Percentiles rank a stretch among this genome's conserved stretches.
These are phyloP conservation scores for Exobasidium rhododendri DNA, from an alignment of 1,284 basidiomycete species.

Conservation along the genomic window DNA sequence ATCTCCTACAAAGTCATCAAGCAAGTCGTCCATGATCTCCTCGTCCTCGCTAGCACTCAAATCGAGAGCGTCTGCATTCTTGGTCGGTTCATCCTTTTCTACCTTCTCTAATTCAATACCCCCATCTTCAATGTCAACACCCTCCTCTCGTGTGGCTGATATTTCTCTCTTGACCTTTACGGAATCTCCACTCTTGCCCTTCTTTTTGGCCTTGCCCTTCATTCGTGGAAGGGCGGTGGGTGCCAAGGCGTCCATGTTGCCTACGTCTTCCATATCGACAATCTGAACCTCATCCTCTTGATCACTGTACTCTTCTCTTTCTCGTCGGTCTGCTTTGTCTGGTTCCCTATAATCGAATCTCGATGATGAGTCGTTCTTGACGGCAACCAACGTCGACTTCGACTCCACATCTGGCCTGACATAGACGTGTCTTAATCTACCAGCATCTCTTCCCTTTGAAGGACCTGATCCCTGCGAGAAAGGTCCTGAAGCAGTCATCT, in stretches of 20 bases:
- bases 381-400: constrained; percentile 59
- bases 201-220: constrained; percentile 41
- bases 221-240: constrained; percentile 70
- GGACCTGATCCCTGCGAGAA: constrained; percentile 74
- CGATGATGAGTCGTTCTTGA: constrained; percentile 25
- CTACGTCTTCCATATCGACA: constrained; percentile 77
- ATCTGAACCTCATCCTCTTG: constrained; percentile 36
- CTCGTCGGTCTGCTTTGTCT: constrained; percentile 27
- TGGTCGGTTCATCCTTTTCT: constrained; percentile 56
- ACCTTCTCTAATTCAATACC: constrained; percentile 2
- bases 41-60: constrained; percentile 81
- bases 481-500: constrained; percentile 81
- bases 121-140: constrained; percentile 6
- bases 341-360: constrained; percentile 30
- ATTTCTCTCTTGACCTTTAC: constrained; percentile 29
- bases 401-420: constrained; percentile 69
- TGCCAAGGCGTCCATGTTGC: constrained; percentile 80
- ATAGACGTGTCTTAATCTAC: constrained; percentile 69
- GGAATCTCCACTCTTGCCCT: constrained; percentile 54
- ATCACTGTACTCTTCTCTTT: constrained; percentile 33
- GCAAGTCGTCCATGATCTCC: constrained; percentile 77
- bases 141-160: constrained; percentile 19
- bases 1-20: constrained; percentile 67
- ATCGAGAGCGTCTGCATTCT: constrained; percentile 71
- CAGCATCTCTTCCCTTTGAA: constrained; percentile 3